Evolutionary conservation across 2,329 filamentous ascomycete species (phyloP).

Genomic region (Cladosporium cucumerinum): DNA sequence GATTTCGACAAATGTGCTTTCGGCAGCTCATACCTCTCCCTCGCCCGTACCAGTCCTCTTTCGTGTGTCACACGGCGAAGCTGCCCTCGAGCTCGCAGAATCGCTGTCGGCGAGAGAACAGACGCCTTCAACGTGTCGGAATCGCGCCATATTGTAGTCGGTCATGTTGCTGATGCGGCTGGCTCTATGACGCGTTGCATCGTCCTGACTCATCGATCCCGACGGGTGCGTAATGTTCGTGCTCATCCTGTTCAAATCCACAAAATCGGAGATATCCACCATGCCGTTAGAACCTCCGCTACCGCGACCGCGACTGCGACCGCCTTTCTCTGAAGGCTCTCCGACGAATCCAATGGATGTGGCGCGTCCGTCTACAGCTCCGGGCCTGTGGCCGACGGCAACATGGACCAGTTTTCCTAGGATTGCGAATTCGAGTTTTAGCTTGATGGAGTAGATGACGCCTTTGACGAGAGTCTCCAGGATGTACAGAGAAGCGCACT

Average conservation of each 20-base stretch:
- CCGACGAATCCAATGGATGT: conserved; percentile 21
- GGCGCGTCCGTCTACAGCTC: conserved; percentile 18
- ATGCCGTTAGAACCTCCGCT: conserved; percentile 13
- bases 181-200: conserved; percentile 2
- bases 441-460: conserved; percentile 34
- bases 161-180: conserved; percentile 14
- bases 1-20: background rate
- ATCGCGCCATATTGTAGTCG: conserved; percentile 22
- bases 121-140: conserved; percentile 22
- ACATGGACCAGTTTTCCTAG: conserved; percentile 31
- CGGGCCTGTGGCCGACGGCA: conserved; percentile 22
- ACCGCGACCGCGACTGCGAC: background rate
- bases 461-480: conserved; percentile 40
- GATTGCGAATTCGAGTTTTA: conserved; percentile 36
- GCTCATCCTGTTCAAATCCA: conserved; percentile 20
- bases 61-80: conserved; percentile 10
- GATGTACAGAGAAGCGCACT: conserved; percentile 33
- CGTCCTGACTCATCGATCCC: background rate
- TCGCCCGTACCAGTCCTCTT: background rate
- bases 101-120: conserved; percentile 17
- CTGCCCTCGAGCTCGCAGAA: conserved; percentile 6
- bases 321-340: background rate
- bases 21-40: conserved; percentile 4
- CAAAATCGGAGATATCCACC: conserved; percentile 21
- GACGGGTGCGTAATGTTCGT: conserved; percentile 23